Evolutionary conservation across 768 basidiomycete species (phyloP), one percentile per base, ranked within the genome.

Genomic region (Dacryopinax spathularia): DNA sequence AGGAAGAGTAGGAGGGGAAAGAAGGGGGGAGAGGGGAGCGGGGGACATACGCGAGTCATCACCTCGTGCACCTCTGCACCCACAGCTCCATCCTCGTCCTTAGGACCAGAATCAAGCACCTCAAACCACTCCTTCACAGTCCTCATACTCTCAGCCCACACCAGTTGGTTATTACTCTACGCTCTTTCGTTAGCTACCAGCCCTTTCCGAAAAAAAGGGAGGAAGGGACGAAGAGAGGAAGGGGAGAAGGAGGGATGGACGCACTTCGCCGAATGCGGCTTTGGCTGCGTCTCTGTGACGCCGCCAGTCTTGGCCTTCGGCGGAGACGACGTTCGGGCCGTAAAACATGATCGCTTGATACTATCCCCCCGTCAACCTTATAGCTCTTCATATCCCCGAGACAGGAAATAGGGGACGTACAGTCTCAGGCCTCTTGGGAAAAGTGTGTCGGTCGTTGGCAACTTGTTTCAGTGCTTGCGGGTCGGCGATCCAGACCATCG

Each of bases 231-330:
- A 15, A 3, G 13, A 29, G 48, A 13, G 39, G 43, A 31, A 16
- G 37, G 29, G 39, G 12, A 15, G 16, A 9, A 16, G n/a, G 27
- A 34, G 18, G 37, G 20, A 16, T n/a, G n/a, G n/a, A 56, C 69
- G 59, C 62, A 73, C 81, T 71, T 82, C 81, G 48, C 76, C 80
- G 69, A 82, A 82, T 0, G 81, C 81, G 10, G 78, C 76, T 62
- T 78, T 80, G 22, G 79, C 72, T 0, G 79, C 72, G 10, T 68
- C 70, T 41, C 79, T 73, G 65, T 81, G 80, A 1, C 78, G 73
- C 60, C 77, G 74, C 78, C 80, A 81, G 2, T 68, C 70, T 6
- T 79, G 76, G 2, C 75, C 77, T 60, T 79, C 77, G 1, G 77
- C 73, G 7, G 72, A 74, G n/a, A 78, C 68, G 7, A 82, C 70